Conservation (phyloP, 306 rosid genomes). For the Begonia masoniana region DNA sequence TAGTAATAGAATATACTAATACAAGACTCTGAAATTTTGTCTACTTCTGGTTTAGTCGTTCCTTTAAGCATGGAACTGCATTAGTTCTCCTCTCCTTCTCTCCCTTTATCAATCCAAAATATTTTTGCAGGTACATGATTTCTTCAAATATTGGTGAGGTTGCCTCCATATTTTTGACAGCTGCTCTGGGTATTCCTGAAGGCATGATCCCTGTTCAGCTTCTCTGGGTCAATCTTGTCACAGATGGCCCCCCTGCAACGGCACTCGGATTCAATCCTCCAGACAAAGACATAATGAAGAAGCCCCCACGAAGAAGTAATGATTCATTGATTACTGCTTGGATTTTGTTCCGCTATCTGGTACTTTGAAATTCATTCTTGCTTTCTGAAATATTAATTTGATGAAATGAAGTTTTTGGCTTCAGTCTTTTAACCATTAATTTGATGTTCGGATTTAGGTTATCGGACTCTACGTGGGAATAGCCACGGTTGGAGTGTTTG, state of each 20-base stretch:
- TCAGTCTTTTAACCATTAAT: background rate
- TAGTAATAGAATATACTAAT: too few relatives aligned
- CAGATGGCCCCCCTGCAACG: conserved; percentile 98
- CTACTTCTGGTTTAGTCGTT: too few relatives aligned
- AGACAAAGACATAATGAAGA: conserved; percentile 77
- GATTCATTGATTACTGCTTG: conserved; percentile 75
- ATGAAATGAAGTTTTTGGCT: too few relatives aligned
- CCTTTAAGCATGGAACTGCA: background rate
- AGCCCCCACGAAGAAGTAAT: conserved; percentile 70
- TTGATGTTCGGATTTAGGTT: conserved; percentile 29
- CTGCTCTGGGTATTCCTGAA: conserved; percentile 91
- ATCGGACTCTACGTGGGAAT: conserved; percentile 76
- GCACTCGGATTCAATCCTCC: conserved; percentile 97
- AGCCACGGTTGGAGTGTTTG: conserved; percentile 82
- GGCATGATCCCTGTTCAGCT: conserved; percentile 97
- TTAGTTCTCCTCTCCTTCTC: background rate
- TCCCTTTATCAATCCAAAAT: background rate
- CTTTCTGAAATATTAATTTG: too few relatives aligned
- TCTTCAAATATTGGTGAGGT: conserved; percentile 89
- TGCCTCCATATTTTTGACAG: conserved; percentile 70
- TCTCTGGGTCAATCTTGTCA: conserved; percentile 96
- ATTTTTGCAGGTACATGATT: conserved; percentile 56
- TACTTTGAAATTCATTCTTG: conserved; percentile 9
- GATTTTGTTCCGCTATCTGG: conserved; percentile 93
- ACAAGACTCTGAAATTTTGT: too few relatives aligned